Base-by-base conservation (phyloP, 2,329 filamentous ascomycete genomes). In the Aotearoamyces nothofagi region DNA sequence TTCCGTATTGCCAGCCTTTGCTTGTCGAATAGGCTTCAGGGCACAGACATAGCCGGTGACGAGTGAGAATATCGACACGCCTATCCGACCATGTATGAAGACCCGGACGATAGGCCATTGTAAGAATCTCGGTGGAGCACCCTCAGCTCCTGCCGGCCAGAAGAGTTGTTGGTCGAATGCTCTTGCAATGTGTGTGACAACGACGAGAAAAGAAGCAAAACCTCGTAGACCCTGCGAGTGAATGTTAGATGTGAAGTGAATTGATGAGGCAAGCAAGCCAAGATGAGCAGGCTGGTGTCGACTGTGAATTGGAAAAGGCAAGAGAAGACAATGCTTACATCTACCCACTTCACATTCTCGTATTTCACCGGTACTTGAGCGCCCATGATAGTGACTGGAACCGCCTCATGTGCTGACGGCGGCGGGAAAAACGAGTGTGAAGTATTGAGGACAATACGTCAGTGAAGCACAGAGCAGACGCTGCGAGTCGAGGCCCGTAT, bases 61-160 rank as follows among this genome's bases (percentile, higher is more conserved):
- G 26, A 78, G 58, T 42, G 73, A 64, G 50, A 78, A 77, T 37
- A 77, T 69, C 9, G 69, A 64, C 3, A 78, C 73, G 48, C 72
- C 74, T 25, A 70, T 66, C 10, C 74, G 62, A 13, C 73, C 69
- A 42, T 71, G 68, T 27, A 64, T 56, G 22, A 66, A 54, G 26
- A 76, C 60, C 32, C 70, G 65, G 33, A 75, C 51, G 40, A 68
- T 65, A 9, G 69, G 70, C 22, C 60, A 55, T 47, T 76, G 69
- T 34, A 72, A 57, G 16, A 69, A 38, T 27, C 58, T 55, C 4
- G 65, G 60, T 2, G 54, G 42, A 3, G 51, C 50, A 15, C 56
- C 56, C 26, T 61, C 52, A n/a, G 47, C 48, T 17, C 52, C 51
- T 31, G 56, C 52, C 5, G 63, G 57, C 17, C 56, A 50, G 37